These are phyloP conservation scores for Trametes cinnabarina DNA, from an alignment of 768 basidiomycete species.

Conservation along the genomic window DNA sequence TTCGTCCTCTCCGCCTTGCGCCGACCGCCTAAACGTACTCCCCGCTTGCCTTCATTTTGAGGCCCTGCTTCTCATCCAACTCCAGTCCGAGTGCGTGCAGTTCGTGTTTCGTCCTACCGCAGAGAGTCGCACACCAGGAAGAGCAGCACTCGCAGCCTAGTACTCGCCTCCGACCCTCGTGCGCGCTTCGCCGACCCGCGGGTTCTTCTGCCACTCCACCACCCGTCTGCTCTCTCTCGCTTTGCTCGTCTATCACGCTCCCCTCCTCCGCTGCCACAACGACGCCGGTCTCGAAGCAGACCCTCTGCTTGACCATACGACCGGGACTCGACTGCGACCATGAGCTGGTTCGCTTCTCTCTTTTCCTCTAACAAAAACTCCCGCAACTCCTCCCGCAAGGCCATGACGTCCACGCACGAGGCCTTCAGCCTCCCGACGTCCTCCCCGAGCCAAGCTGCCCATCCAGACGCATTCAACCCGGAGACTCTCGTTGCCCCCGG, in stretches of 20 bases:
- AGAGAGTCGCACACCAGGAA: too few species aligned
- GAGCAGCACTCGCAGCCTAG: too few species aligned
- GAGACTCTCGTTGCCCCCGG: constrained; percentile 52
- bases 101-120: too few species aligned
- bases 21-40: background rate
- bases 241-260: background rate
- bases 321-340: constrained; percentile 27
- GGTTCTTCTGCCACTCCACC: constrained; percentile 21
- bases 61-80: background rate
- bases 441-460: constrained; percentile 54
- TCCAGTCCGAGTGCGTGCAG: background rate
- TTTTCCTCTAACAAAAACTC: constrained; percentile 50
- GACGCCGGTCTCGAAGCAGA: too few species aligned
- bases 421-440: constrained; percentile 84
- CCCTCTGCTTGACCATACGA: background rate
- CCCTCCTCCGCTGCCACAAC: background rate
- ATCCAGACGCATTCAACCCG: constrained; percentile 59
- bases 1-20: background rate
- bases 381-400: constrained; percentile 47
- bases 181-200: constrained; percentile 15
- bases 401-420: constrained; percentile 78
- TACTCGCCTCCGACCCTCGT: too few species aligned
- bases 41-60: constrained; percentile 1
- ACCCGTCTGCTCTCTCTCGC: background rate
- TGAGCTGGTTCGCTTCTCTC: constrained; percentile 74